Base-by-base conservation (phyloP, 306 rosid genomes). In the Glycine latifolia region DNA sequence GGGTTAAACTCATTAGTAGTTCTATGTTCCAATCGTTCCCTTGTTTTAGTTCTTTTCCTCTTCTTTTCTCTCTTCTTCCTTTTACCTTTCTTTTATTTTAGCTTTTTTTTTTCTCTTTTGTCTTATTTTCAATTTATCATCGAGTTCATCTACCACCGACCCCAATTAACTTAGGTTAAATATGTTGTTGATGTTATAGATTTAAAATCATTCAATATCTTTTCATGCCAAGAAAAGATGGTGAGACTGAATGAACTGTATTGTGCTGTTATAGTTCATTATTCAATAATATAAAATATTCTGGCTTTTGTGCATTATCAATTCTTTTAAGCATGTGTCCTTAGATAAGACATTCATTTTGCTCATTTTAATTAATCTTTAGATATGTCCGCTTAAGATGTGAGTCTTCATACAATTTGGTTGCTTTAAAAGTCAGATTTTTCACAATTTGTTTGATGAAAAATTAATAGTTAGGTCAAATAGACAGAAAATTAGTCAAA, bases 241-340 rank as follows among this genome's bases (percentile, higher is more conserved):
- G 71, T 4, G 33, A 67, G 73, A 43, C 33, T 43, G 53, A 67
- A 67, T 67, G 43, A 67, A 37, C 37, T 41, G 33, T 15, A 67
- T 67, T 67, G 50, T 43, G 8, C 1, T 43, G 47, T 43, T 43
- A 14, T 67, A 44, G 37, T 67, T 67, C 73, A 67, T 67, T 43
- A 15, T 43, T 67, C 72, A 67, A 16, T 9, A 44, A 44, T 43
- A 67, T 31, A 67, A 67, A 67, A n/a, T 8, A 3, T 10, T 44
- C 2, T 67, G 35, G 33, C 5, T 67, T 10, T 43, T 67, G 7
- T 43, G 54, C n/a, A 67, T 44, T 66, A 4, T 37, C 52, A 67
- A 44, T 4, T 44, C 8, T 43, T 39, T 41, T n/a, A 41, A 37
- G 49, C 11, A 65, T 1, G 7, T 39, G 31, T 66, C 15, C 50